Base-by-base conservation (phyloP, 2,329 filamentous ascomycete species). In the Fusarium nanum region DNA sequence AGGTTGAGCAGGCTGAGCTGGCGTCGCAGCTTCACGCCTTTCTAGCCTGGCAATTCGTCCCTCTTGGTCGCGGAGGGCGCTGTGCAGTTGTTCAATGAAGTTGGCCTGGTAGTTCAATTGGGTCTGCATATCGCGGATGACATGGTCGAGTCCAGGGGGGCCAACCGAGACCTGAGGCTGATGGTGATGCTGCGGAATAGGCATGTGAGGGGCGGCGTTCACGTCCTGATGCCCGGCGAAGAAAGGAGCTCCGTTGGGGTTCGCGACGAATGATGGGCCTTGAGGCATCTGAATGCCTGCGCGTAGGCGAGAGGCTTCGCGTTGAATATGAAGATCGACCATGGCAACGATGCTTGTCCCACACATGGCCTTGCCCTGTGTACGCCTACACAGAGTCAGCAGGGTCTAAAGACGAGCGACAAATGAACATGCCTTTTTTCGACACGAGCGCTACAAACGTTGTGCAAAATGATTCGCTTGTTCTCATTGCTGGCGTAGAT, bases 301-400 rank as follows among this genome's bases (percentile, higher is more conserved):
- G 7, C 56, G 40, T 32, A 67, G 20, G 27, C 47, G 64, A 8
- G 32, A 16, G 6, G 34, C 32, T 25, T 75, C 71, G 3, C 73
- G 68, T 16, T 57, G 46, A 16, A 76, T 48, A 28, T 76, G 73
- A n/a, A 72, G 64, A 4, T 61, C 62, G 20, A 76, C 60, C 58
- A 75, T 70, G 32, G 42, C 18, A 4, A 11, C 1, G 20, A 75
- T 42, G 23, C 45, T 55, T 20, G 54, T 74, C 27, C 53, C 55
- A 49, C 70, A 73, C 37, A 57, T 48, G 16, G 12, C 9, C 28
- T 67, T 75, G 3, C 67, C 63, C 4, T n/a, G 6, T 0, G 22
- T 16, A 14, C 62, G 60, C 37, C 73, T 75, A 27, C 5, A 8
- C 1, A 22, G 2, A 3, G 37, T 67, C 2, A 59, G 25, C 20